phyloP scores from a whole-genome alignment of 164 flowering plant species.

The Liquidambar formosana region DNA sequence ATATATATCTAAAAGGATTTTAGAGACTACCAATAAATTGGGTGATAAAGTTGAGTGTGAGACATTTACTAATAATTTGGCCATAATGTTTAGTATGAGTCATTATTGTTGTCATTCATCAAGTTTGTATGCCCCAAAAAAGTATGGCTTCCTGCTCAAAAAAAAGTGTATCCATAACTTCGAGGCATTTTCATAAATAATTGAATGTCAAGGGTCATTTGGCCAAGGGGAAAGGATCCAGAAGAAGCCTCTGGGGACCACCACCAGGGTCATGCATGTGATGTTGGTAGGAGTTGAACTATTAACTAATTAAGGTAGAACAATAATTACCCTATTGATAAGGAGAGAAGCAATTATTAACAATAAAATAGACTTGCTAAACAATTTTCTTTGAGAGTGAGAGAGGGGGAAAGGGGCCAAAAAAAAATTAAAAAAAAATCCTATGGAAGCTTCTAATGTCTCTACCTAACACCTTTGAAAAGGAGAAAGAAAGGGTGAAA shows the following conservation, averaged over 20 bases:
- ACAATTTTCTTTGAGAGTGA: slow-evolving; percentile 8
- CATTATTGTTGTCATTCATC: no score
- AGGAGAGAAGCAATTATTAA: slow-evolving; percentile 6
- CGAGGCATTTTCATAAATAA: background rate
- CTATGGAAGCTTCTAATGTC: slow-evolving; percentile 60
- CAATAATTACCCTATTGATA: slow-evolving; percentile 22
- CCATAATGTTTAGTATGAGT: no score
- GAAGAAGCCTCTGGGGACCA: slow-evolving; percentile 12
- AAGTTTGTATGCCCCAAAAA: no score
- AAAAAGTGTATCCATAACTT: no score
- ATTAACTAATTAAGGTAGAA: slow-evolving; percentile 13
- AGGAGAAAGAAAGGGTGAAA: slow-evolving; percentile 25
- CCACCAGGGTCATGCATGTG: slow-evolving; percentile 35
- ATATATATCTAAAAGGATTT: no score
- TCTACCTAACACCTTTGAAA: slow-evolving; percentile 69
- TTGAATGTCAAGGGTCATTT: background rate
- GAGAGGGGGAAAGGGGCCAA: slow-evolving; percentile 7
- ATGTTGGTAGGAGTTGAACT: slow-evolving; percentile 37
- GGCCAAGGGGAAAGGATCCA: background rate
- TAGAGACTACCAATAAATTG: no score
- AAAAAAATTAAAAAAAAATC: slow-evolving; percentile 27
- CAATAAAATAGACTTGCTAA: background rate
- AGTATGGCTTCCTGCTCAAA: no score
- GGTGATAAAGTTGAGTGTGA: no score
- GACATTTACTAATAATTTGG: no score